These are phyloP conservation scores for Symbiodinium pilosum DNA, from an alignment of 73 alveolate genomes.

Conservation along the genomic window DNA sequence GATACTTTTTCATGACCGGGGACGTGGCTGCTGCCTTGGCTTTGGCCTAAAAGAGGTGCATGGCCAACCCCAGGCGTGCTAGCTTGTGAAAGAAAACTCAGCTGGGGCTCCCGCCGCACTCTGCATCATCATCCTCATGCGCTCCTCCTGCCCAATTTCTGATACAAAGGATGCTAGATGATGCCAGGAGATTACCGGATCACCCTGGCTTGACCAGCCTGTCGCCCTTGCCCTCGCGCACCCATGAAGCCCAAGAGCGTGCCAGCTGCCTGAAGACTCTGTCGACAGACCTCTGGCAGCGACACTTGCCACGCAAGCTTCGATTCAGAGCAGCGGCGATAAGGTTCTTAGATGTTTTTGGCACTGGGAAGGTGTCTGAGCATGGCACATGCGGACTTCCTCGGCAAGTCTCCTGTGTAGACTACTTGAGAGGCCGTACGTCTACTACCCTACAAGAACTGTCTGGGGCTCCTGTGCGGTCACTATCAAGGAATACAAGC, in stretches of 20 bases:
- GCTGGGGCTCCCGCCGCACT: conserved; percentile 16
- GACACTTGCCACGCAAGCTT: no score
- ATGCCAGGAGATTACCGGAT: background rate
- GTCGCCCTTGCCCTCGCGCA: background rate
- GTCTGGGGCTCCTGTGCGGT: conserved; percentile 21
- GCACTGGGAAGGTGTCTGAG: no score
- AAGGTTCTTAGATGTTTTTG: no score
- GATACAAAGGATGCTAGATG: background rate
- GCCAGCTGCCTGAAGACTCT: conserved; percentile 37
- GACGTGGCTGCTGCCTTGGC: conserved; percentile 44
- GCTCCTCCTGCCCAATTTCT: conserved; percentile 37
- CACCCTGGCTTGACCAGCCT: background rate
- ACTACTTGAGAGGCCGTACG: background rate
- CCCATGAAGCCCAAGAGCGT: conserved; percentile 67
- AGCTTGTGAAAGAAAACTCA: background rate
- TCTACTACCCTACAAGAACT: background rate
- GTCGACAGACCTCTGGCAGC: conserved; percentile 90
- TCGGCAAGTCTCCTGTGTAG: background rate
- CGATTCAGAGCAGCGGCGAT: no score
- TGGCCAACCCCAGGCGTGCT: no score
- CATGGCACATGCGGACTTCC: background rate
- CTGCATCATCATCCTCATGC: conserved; percentile 73
- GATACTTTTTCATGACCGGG: background rate
- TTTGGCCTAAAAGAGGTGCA: background rate
- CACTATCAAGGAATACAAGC: conserved; percentile 28